Percentiles rank a stretch among this genome's conserved stretches.
These are phyloP conservation scores for Spathaspora hagerdaliae DNA, from an alignment of 805 yeast genomes.

Conservation along the genomic window DNA sequence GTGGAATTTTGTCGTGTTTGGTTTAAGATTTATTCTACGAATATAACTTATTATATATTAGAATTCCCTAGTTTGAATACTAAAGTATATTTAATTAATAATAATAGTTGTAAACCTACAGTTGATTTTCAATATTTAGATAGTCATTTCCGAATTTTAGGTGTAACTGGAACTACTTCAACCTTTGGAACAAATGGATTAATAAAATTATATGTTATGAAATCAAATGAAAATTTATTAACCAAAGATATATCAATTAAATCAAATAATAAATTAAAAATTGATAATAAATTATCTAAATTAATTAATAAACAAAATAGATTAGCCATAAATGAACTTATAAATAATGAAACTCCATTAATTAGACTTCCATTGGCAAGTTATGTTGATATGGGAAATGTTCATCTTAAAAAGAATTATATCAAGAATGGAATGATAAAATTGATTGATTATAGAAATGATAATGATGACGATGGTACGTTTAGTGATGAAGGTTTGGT, in stretches of 20 bases:
- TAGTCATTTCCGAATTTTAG: slow-evolving; percentile 26
- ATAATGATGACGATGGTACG: slow-evolving; percentile 4
- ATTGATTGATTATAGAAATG: slow-evolving; percentile 9
- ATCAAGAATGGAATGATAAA: slow-evolving; percentile 22
- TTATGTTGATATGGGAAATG: slow-evolving; percentile 22
- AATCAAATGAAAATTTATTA: slow-evolving; percentile 13
- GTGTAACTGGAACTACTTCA: slow-evolving; percentile 31
- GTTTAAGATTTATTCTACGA: slow-evolving; percentile 23
- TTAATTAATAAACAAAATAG: slow-evolving; percentile 20
- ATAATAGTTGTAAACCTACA: slow-evolving; percentile 27
- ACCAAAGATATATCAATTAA: neutral
- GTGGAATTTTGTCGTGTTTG: slow-evolving; percentile 25
- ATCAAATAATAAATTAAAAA: slow-evolving; percentile 4
- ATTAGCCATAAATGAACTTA: slow-evolving; percentile 13
- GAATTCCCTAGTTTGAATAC: slow-evolving; percentile 12
- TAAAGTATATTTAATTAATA: slow-evolving; percentile 17
- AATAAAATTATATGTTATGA: slow-evolving; percentile 20
- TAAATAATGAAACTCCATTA: slow-evolving; percentile 14
- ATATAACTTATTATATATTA: slow-evolving; percentile 27
- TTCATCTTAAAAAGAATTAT: slow-evolving; percentile 17
- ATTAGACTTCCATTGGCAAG: slow-evolving; percentile 25
- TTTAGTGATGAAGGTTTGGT: slow-evolving; percentile 17
- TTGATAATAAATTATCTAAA: slow-evolving; percentile 13
- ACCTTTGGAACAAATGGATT: slow-evolving; percentile 27
- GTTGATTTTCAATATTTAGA: slow-evolving; percentile 22